Conservation (phyloP, 441 rosid genomes). For the Codiaeum variegatum region DNA sequence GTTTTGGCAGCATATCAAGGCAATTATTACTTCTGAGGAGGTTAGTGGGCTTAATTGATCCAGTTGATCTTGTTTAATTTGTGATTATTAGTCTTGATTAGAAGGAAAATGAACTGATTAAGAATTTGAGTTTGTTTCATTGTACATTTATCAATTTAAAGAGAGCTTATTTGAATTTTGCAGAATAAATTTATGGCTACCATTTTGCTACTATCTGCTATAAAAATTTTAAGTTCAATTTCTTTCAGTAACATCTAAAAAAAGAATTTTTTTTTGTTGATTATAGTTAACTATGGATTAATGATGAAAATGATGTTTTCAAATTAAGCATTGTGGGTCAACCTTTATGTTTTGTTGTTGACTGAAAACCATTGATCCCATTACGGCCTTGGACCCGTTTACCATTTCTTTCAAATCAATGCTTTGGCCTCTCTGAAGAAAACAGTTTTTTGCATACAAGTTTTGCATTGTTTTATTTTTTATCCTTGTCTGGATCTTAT, state of each 20-base stretch:
- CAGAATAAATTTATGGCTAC: background rate
- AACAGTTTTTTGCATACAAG: background rate
- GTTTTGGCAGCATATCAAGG: slow-evolving; percentile 79
- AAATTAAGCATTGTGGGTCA: background rate
- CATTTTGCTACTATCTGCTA: background rate
- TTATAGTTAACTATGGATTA: background rate
- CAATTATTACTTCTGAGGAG: slow-evolving; percentile 92
- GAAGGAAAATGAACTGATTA: background rate
- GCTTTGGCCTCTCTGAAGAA: background rate
- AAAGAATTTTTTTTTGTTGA: no score
- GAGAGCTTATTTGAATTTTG: background rate
- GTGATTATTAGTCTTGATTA: background rate
- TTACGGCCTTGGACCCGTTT: background rate
- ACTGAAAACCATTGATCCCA: background rate
- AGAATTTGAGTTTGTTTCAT: background rate
- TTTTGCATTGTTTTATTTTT: background rate
- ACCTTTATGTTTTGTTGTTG: background rate
- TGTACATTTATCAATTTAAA: background rate
- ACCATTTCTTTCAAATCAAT: background rate
- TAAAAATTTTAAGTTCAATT: background rate
- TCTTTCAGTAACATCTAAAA: background rate
- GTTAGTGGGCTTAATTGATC: slow-evolving; percentile 34
- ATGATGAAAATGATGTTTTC: background rate
- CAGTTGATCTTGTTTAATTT: background rate
- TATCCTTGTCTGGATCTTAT: background rate